Conservation (phyloP, 768 basidiomycete genomes). For the Tylopilus plumbeoviolaceoides region DNA sequence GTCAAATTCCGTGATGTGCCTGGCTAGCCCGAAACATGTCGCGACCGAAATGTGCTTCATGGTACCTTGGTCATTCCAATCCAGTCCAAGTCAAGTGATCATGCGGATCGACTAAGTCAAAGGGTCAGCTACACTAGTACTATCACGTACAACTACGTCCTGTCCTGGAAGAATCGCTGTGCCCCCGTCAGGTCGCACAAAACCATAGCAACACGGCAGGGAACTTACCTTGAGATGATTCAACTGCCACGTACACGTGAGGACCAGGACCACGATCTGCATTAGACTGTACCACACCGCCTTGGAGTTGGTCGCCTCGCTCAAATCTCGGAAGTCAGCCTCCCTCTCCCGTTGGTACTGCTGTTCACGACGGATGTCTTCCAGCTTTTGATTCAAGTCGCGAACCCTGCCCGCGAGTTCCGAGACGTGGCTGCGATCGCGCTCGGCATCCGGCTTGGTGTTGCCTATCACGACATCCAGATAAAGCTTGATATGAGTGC, state of each 20-base stretch:
- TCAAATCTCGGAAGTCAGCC: conserved; percentile 81
- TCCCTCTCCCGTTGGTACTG: conserved; percentile 98
- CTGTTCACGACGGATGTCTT: conserved; percentile 91
- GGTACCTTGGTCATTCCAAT: too few relatives aligned
- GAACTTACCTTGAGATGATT: conserved; percentile 78
- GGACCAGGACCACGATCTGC: conserved; percentile 81
- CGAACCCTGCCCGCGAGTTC: conserved; percentile 79
- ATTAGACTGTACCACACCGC: conserved; percentile 93
- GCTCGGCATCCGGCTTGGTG: conserved; percentile 80
- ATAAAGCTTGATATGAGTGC: conserved; percentile 88
- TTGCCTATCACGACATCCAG: conserved; percentile 91
- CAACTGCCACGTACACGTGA: conserved; percentile 90
- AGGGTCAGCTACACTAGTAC: conserved; percentile 7
- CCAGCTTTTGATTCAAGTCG: conserved; percentile 90
- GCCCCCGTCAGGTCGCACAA: conserved; percentile 1
- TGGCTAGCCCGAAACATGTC: neutral
- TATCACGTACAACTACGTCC: conserved; percentile 40
- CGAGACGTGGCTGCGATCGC: conserved; percentile 81
- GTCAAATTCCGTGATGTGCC: neutral
- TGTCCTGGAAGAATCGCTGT: conserved; percentile 84
- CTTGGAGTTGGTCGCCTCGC: conserved; percentile 84
- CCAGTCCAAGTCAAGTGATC: too few relatives aligned
- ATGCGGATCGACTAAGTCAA: conserved; percentile 3
- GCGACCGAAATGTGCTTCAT: neutral
- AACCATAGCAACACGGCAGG: neutral